Conservation (phyloP, 2,329 filamentous ascomycete genomes). For the Sclerotiophoma versabilis region DNA sequence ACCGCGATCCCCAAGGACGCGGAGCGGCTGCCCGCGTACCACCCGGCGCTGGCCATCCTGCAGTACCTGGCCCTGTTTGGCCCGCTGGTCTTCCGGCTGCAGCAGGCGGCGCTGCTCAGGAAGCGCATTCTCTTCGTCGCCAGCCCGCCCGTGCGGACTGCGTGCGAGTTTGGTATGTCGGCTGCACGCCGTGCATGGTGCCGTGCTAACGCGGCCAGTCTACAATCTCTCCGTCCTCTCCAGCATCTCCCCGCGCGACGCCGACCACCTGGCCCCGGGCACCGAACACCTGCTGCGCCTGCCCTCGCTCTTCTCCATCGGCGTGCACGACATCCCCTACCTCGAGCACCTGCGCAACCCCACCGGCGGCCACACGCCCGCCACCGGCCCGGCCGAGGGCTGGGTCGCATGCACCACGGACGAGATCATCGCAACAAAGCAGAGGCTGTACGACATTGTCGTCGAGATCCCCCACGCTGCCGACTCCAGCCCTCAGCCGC, state of each 20-base stretch:
- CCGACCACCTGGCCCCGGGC: slow-evolving; percentile 70
- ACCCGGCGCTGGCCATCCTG: slow-evolving; percentile 85
- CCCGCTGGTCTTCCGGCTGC: slow-evolving; percentile 88
- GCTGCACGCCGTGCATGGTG: neutral
- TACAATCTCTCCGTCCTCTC: slow-evolving; percentile 94
- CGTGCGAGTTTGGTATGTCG: slow-evolving; percentile 83
- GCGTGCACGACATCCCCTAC: slow-evolving; percentile 88
- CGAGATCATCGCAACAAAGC: slow-evolving; percentile 87
- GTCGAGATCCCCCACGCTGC: slow-evolving; percentile 77
- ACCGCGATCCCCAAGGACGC: slow-evolving; percentile 54
- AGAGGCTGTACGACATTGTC: slow-evolving; percentile 85
- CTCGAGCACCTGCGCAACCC: slow-evolving; percentile 66
- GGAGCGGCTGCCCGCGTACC: slow-evolving; percentile 75
- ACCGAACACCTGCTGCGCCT: slow-evolving; percentile 69
- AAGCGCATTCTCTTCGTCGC: slow-evolving; percentile 89
- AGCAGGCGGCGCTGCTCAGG: slow-evolving; percentile 83
- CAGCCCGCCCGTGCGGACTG: slow-evolving; percentile 81
- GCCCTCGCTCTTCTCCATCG: slow-evolving; percentile 87
- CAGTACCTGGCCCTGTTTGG: slow-evolving; percentile 83
- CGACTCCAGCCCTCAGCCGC: slow-evolving; percentile 57
- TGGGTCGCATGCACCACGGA: slow-evolving; percentile 98
- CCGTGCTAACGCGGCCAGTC: slow-evolving; percentile 60
- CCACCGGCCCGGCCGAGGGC: slow-evolving; percentile 61
- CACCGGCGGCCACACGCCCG: slow-evolving; percentile 46
- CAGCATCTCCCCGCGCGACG: slow-evolving; percentile 79